Percentiles rank a stretch among this genome's conserved stretches.
These are phyloP conservation scores for Hypocrella siamensis DNA, from an alignment of 2,329 filamentous ascomycete species.

Conservation along the genomic window DNA sequence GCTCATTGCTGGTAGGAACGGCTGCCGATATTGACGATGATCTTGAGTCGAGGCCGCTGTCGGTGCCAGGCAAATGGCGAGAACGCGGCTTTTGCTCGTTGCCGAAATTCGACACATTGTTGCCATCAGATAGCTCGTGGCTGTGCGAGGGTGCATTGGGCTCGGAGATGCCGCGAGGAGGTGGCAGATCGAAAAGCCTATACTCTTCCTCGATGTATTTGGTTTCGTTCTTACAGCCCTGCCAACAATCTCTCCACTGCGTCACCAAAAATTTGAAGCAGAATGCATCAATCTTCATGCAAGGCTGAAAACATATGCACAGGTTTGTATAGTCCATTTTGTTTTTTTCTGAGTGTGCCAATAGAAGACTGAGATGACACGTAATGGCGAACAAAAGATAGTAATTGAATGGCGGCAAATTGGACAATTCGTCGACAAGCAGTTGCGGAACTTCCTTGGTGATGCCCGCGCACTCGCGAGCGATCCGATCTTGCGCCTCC, in stretches of 20 bases:
- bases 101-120: constrained; percentile 28
- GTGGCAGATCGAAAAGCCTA: constrained; percentile 39
- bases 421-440: constrained; percentile 81
- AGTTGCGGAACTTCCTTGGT: constrained; percentile 62
- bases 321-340: constrained; percentile 96
- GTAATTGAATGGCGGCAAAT: constrained; percentile 92
- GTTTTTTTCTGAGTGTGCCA: constrained; percentile 87
- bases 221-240: constrained; percentile 83
- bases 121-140: constrained; percentile 26
- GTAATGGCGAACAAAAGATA: constrained; percentile 96
- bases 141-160: constrained; percentile 13
- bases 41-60: constrained; percentile 26
- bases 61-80: constrained; percentile 22
- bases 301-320: constrained; percentile 93
- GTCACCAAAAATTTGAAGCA: constrained; percentile 92
- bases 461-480: constrained; percentile 62
- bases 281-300: constrained; percentile 89
- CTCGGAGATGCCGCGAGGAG: constrained; percentile 32
- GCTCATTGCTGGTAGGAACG: constrained; percentile 28
- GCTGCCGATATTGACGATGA: constrained; percentile 28
- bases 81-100: constrained; percentile 26
- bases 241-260: constrained; percentile 95
- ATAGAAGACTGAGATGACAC: constrained; percentile 80
- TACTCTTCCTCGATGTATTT: constrained; percentile 60
- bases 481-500: constrained; percentile 61